Evolutionary conservation across 257 asterid genomes (phyloP), one percentile per base, ranked within the genome.

Genomic region (Nicotiana obtusifolia): DNA sequence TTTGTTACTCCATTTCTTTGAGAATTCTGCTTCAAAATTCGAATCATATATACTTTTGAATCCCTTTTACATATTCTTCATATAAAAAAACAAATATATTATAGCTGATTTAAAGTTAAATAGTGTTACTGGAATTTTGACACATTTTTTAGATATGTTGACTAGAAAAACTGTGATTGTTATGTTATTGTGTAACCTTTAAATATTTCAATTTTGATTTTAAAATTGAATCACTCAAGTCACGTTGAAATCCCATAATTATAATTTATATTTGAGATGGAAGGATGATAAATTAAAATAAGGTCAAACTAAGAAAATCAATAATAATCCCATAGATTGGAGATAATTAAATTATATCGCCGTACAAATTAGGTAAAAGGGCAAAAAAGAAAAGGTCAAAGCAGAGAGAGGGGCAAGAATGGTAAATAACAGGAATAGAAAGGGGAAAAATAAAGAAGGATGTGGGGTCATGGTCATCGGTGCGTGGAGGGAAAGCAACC

Each of bases 401-500:
- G 20, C 60, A 28, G 22, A 2, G 2, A 35, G 2, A 35, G 24
- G 22, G 56, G 20, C 35, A 9, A 60, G 7, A 28, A 2, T 24
- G 4, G 35, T 52, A 69, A 62, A 80, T 61, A 47, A 73, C 10
- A 6, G 49, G n/a, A 22, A 28, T 9, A 14, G 26, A n/a, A 80
- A 41, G 80, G 67, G 64, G 7, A 49, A 68, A 57, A 13, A 28
- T 0, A 0, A 75, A 62, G 37, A 13, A 19, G 33, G 26, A 17
- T 9, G 49, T 26, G 41, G 60, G 26, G 37, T 11, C 8, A 47
- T 11, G 22, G 26, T 71, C 80, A 78, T 15, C 66, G 83, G 61
- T 24, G 86, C 86, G 80, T 85, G 81, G 80, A 54, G 82, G 77
- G 17, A 76, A 82, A 80, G 88, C 84, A 10, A 83, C 84, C 84